Conservation (phyloP, 2,329 filamentous ascomycete genomes). For the Plectosphaerella sp. region DNA sequence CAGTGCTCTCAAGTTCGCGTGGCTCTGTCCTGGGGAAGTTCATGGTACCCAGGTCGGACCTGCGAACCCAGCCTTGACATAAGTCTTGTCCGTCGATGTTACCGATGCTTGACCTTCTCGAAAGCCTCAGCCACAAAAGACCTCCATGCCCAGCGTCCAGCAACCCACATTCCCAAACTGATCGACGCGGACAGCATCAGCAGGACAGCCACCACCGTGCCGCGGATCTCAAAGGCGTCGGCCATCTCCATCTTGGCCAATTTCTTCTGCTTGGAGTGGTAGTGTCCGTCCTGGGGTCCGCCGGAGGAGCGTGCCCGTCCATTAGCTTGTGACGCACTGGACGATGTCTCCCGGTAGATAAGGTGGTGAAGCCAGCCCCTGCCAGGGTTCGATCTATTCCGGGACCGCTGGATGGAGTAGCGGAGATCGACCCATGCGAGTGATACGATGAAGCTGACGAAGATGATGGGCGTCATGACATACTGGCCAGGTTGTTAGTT, state of each 20-base stretch:
- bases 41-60: too few relatives aligned
- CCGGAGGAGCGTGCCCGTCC: conserved; percentile 12
- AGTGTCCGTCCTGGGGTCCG: conserved; percentile 32
- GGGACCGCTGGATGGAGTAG: conserved; percentile 46
- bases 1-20: too few relatives aligned
- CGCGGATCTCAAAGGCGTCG: conserved; percentile 59
- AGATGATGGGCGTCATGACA: conserved; percentile 58
- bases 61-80: too few relatives aligned
- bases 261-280: conserved; percentile 54
- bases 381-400: conserved; percentile 23
- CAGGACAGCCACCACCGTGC: conserved; percentile 47
- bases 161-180: conserved; percentile 21
- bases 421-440: conserved; percentile 58
- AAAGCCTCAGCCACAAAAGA: too few relatives aligned
- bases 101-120: too few relatives aligned
- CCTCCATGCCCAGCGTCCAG: conserved; percentile 1
- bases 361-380: conserved; percentile 34
- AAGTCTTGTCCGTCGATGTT: too few relatives aligned
- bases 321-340: conserved; percentile 19
- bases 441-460: conserved; percentile 62
- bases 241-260: conserved; percentile 57
- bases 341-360: conserved; percentile 34
- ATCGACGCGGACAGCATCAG: conserved; percentile 26
- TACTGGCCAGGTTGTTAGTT: conserved; percentile 22
- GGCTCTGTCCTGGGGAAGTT: too few relatives aligned